Base-by-base conservation (phyloP, 1,284 basidiomycete genomes). In the Cryptococcus sp. region DNA sequence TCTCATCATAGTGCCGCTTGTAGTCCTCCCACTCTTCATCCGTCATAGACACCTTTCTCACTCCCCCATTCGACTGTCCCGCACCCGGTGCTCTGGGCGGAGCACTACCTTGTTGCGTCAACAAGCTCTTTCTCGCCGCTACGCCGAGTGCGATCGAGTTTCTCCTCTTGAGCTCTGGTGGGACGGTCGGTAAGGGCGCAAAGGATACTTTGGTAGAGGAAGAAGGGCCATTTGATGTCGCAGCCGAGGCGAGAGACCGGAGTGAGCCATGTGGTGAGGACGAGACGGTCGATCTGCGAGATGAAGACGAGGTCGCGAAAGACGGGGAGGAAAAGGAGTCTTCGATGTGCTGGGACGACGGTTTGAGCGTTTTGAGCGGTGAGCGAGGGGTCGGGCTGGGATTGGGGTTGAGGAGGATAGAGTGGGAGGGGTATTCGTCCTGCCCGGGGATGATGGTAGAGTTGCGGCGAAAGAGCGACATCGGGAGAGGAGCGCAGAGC, bases 21-120 rank as follows among this genome's bases (percentile, higher is more conserved):
- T 72, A 71, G 24, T 55, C 58, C 44, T 66, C 67, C 70, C 70
- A 72, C 38, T 72, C 65, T 23, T 53, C 62, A 54, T 72, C 70
- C 4, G 58, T 68, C 68, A 72, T 69, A 45, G 62, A 54, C 40
- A 72, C 51, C 34, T 47, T 58, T 24, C 46, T 56, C 12, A 53
- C 35, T 5, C 53, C 42, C 22, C 44, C 37, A 23, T 34, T 31
- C 19, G 12, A 40, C 38, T 25, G 31, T 26, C 41, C 39, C 14
- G 19, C 43, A 25, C 12, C 19, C 21, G 37, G 48, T 23, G 12
- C 18, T 11, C 25, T 24, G 18, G 33, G 47, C 25, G 37, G 51
- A 21, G 42, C 49, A 18, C 39, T 52, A 16, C 62, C 65, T 48
- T 66, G 63, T 16, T 60, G 62, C 14, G 53, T 54, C 28, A 72